These are phyloP conservation scores for Parastagonospora nodorum DNA, from an alignment of 2,329 filamentous ascomycete species.

Conservation along the genomic window DNA sequence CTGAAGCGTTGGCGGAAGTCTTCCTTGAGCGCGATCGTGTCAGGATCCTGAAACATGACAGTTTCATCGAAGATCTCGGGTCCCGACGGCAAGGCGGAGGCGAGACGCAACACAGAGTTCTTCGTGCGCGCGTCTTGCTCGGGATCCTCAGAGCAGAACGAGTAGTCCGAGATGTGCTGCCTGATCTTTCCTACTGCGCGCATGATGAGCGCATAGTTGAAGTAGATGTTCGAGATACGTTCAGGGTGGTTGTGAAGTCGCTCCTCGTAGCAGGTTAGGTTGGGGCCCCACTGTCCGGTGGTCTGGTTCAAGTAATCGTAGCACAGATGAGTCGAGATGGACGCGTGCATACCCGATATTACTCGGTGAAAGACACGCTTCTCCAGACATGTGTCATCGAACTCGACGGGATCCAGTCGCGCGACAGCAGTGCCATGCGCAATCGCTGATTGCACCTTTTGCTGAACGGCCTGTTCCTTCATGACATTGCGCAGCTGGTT, in stretches of 20 bases:
- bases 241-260: conserved; percentile 87
- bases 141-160: conserved; percentile 87
- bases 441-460: conserved; percentile 64
- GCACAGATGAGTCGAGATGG: conserved; percentile 94
- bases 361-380: conserved; percentile 98
- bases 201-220: conserved; percentile 96
- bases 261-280: conserved; percentile 83
- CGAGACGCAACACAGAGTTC: conserved; percentile 77
- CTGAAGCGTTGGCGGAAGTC: conserved; percentile 97
- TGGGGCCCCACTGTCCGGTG: conserved; percentile 90
- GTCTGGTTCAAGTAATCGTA: conserved; percentile 96
- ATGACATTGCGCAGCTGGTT: conserved; percentile 66
- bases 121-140: conserved; percentile 80
- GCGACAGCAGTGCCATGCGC: conserved; percentile 59
- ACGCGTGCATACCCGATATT: conserved; percentile 96
- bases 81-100: conserved; percentile 68
- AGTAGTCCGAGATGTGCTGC: conserved; percentile 80
- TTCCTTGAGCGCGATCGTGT: conserved; percentile 82
- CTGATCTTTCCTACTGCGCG: conserved; percentile 90
- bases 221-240: conserved; percentile 95
- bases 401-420: conserved; percentile 70
- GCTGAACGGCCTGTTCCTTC: conserved; percentile 62
- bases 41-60: conserved; percentile 82
- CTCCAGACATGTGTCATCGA: conserved; percentile 92
- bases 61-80: conserved; percentile 90